These are phyloP conservation scores for Linderina pennispora DNA, from an alignment of 192 early-diverging fungal genomes.

Conservation along the genomic window DNA sequence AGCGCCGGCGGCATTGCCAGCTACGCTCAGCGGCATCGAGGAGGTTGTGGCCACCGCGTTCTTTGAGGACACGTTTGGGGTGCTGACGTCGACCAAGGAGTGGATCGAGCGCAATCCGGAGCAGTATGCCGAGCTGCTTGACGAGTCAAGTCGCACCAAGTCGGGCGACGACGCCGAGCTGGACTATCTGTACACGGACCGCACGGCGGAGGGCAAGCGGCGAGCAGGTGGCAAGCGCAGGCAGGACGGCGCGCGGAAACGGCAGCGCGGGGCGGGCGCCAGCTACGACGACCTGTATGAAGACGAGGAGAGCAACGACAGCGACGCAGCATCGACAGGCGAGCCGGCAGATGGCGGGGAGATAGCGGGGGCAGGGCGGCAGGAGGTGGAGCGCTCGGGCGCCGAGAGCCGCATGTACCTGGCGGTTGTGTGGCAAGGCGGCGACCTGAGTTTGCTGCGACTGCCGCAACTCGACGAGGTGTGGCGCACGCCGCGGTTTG, in stretches of 20 bases:
- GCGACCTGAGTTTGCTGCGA: conserved; percentile 22
- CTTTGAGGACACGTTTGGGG: conserved; percentile 27
- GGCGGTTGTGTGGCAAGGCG: conserved; percentile 6
- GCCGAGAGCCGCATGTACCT: conserved; percentile 18
- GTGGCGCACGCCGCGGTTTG: conserved; percentile 28
- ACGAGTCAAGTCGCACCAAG: too few species aligned
- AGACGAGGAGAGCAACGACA: conserved; percentile 47
- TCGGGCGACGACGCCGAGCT: conserved; percentile 13
- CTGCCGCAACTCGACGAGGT: conserved; percentile 28
- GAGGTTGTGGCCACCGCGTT: conserved; percentile 18
- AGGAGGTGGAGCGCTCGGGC: conserved; percentile 8
- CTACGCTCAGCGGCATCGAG: background rate
- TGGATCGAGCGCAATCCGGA: conserved; percentile 30
- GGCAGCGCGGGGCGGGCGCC: background rate
- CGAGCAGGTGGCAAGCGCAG: conserved; percentile 4
- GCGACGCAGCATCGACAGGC: background rate
- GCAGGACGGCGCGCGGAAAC: background rate
- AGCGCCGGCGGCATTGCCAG: conserved; percentile 5
- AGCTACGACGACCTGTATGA: conserved; percentile 31
- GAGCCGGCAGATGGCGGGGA: background rate
- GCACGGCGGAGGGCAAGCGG: background rate
- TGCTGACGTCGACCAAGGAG: conserved; percentile 21
- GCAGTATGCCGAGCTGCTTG: conserved; percentile 1
- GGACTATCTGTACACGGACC: conserved; percentile 35
- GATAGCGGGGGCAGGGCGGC: background rate